phyloP scores from a whole-genome alignment of 108 stramenopile genomes.

The Seminavis robusta region DNA sequence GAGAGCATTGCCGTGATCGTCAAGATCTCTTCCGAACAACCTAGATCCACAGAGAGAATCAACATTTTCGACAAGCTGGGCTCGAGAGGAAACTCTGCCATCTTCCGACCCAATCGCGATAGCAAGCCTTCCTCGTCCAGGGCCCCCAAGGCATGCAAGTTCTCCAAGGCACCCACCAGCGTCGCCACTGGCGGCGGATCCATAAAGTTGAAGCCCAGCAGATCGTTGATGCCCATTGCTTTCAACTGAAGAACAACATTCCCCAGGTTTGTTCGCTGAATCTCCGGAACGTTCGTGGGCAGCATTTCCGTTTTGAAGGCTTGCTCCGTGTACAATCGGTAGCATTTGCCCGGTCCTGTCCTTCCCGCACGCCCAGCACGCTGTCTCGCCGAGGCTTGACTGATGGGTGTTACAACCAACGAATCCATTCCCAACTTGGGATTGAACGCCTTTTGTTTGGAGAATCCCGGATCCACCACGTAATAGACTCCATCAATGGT shows the following conservation, averaged over 20 bases:
- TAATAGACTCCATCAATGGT: constrained; percentile 99
- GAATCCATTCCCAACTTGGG: constrained; percentile 98
- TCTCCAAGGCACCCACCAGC: constrained; percentile 94
- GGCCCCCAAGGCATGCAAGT: constrained; percentile 93
- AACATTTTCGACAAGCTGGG: constrained; percentile 95
- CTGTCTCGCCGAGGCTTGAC: constrained; percentile 93
- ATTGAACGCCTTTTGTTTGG: constrained; percentile 97
- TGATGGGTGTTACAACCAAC: constrained; percentile 96
- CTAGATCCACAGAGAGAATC: constrained; percentile 92
- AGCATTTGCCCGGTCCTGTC: constrained; percentile 98
- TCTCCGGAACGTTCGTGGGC: constrained; percentile 92
- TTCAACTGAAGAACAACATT: constrained; percentile 96
- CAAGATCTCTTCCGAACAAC: constrained; percentile 96
- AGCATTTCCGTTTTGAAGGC: constrained; percentile 94
- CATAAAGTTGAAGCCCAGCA: constrained; percentile 98
- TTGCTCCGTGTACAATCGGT: constrained; percentile 95
- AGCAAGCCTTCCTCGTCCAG: constrained; percentile 97
- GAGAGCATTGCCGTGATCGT: constrained; percentile 96
- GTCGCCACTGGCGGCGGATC: constrained; percentile 97
- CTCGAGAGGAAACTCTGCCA: constrained; percentile 99
- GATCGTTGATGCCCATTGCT: constrained; percentile 97
- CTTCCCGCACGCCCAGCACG: constrained; percentile 95
- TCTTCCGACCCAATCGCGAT: constrained; percentile 91
- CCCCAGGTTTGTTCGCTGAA: constrained; percentile 94
- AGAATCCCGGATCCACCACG: constrained; percentile 98